Base-by-base conservation (phyloP, 768 basidiomycete genomes). In the Kwoniella bestiolae region DNA sequence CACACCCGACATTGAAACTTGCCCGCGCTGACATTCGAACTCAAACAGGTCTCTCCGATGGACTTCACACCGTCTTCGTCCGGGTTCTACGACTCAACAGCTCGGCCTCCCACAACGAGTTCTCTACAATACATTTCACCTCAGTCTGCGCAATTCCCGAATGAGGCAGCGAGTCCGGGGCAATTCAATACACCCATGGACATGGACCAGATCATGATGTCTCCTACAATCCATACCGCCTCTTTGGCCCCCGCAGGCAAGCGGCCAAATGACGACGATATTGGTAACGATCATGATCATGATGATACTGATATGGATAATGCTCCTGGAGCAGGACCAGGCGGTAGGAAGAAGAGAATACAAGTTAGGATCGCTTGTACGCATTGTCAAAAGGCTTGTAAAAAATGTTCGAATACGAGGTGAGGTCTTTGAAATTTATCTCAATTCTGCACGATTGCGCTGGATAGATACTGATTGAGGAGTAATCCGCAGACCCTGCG, bases 341-440 rank as follows among this genome's bases (percentile, higher is more conserved):
- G 56, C 21, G 56, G 56, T 16, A 60, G 75, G 56, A 73, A 71
- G 55, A 80, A 78, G 62, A 29, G 79, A 21, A 65, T 68, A 1
- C 79, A 80, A 45, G 79, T 80, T 3, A 68, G 74, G 35, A 72
- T 77, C 41, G 79, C 79, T 9, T 80, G 79, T 67, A 80, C 75
- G 32, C 73, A 78, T 58, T 80, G 79, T 65, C 79, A 80, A 32
- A 78, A 77, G 53, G 79, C 79, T 38, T 80, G 79, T 63, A 80
- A 80, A 69, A 78, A 77, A 61, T 80, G 79, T 55, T 78, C 77
- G 0, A 75, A 78, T 50, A 76, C 70, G 12, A 68, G 78, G 78
- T 79, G 45, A 64, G 73, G 70, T 34, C 0, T 18, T 9, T 2
- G 3, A 1, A 23, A 11, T 51, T 32, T 6, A 32, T n/a, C 34